phyloP scores from a whole-genome alignment of 768 basidiomycete genomes.

The Saitozyma podzolica region DNA sequence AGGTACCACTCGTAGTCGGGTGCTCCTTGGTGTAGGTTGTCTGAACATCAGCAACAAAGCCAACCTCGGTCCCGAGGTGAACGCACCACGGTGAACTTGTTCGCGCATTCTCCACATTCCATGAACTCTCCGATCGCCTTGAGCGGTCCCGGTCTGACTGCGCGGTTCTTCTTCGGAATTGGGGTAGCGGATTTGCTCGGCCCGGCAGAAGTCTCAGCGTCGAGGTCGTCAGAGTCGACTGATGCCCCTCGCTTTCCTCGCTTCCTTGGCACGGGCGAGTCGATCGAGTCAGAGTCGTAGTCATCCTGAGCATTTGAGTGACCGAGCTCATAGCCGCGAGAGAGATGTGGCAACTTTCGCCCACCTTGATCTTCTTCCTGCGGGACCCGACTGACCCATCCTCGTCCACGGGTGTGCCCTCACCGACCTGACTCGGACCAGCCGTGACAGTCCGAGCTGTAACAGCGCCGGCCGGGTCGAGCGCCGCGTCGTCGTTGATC shows the following conservation, averaged over 20 bases:
- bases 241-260: constrained; percentile 24
- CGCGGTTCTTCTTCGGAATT: constrained; percentile 20
- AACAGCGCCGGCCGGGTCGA: constrained; percentile 43
- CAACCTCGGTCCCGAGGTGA: neutral
- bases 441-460: constrained; percentile 39
- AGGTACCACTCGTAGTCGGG: constrained; percentile 70
- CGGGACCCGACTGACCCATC: neutral
- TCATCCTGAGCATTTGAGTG: neutral
- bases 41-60: constrained; percentile 54
- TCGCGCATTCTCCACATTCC: constrained; percentile 75
- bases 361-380: no score
- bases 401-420: constrained; percentile 27
- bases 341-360: no score
- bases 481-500: constrained; percentile 6
- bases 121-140: constrained; percentile 77
- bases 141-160: constrained; percentile 53
- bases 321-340: no score
- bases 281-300: constrained; percentile 9
- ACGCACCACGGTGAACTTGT: constrained; percentile 84
- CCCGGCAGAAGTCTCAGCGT: constrained; percentile 55
- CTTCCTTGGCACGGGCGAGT: constrained; percentile 20
- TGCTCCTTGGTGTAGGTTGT: constrained; percentile 75
- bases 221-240: constrained; percentile 70
- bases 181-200: constrained; percentile 12
- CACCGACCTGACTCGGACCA: constrained; percentile 37